phyloP scores from a whole-genome alignment of 1,284 basidiomycete genomes.

The Austroboletus niveus region DNA sequence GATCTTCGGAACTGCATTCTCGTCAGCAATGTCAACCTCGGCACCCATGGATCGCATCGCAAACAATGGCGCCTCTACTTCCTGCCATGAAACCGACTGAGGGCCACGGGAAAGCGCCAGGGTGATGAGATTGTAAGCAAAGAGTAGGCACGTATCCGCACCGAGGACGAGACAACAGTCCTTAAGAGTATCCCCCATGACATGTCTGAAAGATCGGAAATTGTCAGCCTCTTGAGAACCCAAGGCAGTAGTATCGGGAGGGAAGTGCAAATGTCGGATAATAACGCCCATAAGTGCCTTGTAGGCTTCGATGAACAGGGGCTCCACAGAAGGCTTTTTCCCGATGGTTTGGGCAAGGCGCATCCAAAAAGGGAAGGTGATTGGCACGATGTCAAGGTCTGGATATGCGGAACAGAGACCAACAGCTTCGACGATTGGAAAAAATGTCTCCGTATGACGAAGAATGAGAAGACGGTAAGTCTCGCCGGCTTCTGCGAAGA shows the following conservation, averaged over 20 bases:
- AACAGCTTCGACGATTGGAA: conserved; percentile 93
- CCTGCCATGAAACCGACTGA: conserved; percentile 80
- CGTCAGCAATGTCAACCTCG: conserved; percentile 83
- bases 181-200: conserved; percentile 99
- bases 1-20: conserved; percentile 88
- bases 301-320: conserved; percentile 80
- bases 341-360: conserved; percentile 81
- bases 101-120: conserved; percentile 60
- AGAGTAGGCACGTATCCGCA: conserved; percentile 79
- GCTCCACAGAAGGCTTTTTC: conserved; percentile 67
- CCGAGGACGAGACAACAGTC: conserved; percentile 97
- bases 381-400: conserved; percentile 95
- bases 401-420: conserved; percentile 91
- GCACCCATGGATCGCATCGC: conserved; percentile 99
- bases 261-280: conserved; percentile 92
- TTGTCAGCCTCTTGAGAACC: conserved; percentile 88
- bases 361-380: conserved; percentile 99
- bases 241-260: conserved; percentile 64
- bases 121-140: conserved; percentile 81
- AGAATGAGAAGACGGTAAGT: conserved; percentile 90
- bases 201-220: conserved; percentile 94
- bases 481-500: conserved; percentile 96
- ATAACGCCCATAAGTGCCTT: conserved; percentile 83
- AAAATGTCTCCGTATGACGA: conserved; percentile 86
- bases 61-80: conserved; percentile 96